Percentiles rank a stretch among this genome's conserved stretches.
These are phyloP conservation scores for Pseudocercospora fijiensis DNA, from an alignment of 2,329 filamentous ascomycete genomes.

Conservation along the genomic window DNA sequence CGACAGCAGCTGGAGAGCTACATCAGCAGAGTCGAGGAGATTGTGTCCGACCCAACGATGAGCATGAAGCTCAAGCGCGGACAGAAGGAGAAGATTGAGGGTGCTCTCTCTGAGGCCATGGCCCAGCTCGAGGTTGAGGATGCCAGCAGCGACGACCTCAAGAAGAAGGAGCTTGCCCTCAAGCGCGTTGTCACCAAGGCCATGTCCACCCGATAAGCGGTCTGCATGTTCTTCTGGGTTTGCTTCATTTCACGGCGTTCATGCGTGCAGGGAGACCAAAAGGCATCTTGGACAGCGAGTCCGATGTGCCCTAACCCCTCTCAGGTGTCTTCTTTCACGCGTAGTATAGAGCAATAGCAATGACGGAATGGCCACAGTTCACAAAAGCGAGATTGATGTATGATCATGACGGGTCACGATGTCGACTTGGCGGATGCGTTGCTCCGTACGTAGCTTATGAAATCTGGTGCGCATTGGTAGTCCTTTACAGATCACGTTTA, in stretches of 20 bases:
- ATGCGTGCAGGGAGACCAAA: constrained; percentile 25
- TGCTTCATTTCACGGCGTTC: constrained; percentile 27
- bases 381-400: constrained; percentile 31
- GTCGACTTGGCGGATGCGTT: constrained; percentile 24
- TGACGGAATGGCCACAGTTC: constrained; percentile 26
- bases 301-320: constrained; percentile 18
- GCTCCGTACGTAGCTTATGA: constrained; percentile 19
- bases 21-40: constrained; percentile 98
- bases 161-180: constrained; percentile 99
- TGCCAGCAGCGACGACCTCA: constrained; percentile 85
- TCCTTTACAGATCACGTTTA: neutral
- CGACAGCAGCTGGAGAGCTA: constrained; percentile 99
- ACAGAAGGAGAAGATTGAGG: constrained; percentile 99
- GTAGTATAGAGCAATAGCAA: constrained; percentile 29
- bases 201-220: constrained; percentile 41
- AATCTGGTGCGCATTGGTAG: neutral
- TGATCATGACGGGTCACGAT: constrained; percentile 28
- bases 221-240: constrained; percentile 19
- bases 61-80: constrained; percentile 97
- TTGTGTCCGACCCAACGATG: constrained; percentile 92
- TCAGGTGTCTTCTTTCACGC: constrained; percentile 18
- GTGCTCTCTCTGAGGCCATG: constrained; percentile 95
- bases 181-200: constrained; percentile 96
- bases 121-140: constrained; percentile 95
- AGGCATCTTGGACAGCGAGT: constrained; percentile 21